Conservation (phyloP, 306 rosid species). For the Medicago ruthenica region DNA sequence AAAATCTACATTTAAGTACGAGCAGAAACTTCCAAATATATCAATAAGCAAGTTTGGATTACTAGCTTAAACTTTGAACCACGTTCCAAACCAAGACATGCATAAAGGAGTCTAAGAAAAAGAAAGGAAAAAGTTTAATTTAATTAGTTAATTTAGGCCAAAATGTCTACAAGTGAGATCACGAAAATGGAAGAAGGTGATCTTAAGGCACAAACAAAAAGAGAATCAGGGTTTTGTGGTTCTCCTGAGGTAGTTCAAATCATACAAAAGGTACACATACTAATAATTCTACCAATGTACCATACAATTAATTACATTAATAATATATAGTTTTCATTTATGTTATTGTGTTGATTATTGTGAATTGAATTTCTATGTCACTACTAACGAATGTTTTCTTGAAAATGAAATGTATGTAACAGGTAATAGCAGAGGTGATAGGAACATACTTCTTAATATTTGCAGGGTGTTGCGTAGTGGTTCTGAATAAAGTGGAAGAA, state of each 20-base stretch:
- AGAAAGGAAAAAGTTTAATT: not conserved
- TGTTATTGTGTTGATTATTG: not conserved
- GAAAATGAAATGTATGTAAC: not conserved
- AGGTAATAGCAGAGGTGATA: slow-evolving; percentile 69
- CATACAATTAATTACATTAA: not conserved
- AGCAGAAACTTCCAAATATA: not conserved
- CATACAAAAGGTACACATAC: slow-evolving; percentile 55
- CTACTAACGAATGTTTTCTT: not conserved
- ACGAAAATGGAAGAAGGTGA: slow-evolving; percentile 50
- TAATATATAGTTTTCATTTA: not conserved
- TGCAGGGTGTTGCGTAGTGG: slow-evolving; percentile 62
- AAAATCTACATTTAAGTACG: not conserved
- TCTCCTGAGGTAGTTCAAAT: slow-evolving; percentile 47
- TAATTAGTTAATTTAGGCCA: not conserved
- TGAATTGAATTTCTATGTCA: not conserved
- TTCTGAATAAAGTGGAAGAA: slow-evolving; percentile 51
- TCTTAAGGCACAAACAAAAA: not conserved
- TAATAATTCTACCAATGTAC: not conserved
- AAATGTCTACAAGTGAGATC: slow-evolving; percentile 45
- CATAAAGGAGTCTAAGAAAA: not conserved
- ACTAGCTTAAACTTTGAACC: not conserved
- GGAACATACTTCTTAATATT: slow-evolving; percentile 70
- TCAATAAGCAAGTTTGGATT: not conserved
- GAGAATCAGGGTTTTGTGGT: slow-evolving; percentile 28
- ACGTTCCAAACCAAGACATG: not conserved